Base-by-base conservation (phyloP, 148 eudicot species). In the Nepenthes mirabilis region DNA sequence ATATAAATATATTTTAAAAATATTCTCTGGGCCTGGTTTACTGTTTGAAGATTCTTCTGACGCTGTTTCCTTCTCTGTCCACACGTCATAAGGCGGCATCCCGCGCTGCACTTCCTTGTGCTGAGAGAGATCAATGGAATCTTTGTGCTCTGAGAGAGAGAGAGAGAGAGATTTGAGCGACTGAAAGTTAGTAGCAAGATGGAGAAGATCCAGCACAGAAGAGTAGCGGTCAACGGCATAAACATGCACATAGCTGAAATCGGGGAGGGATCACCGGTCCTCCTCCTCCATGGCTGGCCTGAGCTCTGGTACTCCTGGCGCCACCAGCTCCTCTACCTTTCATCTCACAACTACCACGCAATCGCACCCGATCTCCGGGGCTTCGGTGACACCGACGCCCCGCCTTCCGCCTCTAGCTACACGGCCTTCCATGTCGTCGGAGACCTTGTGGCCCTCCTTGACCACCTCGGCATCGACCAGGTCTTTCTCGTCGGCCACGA, bases 331-430 rank as follows among this genome's bases (percentile, higher is more conserved):
- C 57, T 77, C 9, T 13, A 70, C 23, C 63, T 72, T 9, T 59
- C 83, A 43, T 14, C 75, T 9, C 58, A 66, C 8, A 83, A 80
- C 3, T 82, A 74, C 68, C 73, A 73, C 2, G 75, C 83, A 34
- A 63, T 82, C 12, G 83, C 83, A 0, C 87, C 87, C 9, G 87
- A 82, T 72, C 75, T 82, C 14, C 83, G 87, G 2, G 87, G 87
- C 37, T 82, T 48, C 61, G 87, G 87, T 4, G 87, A 77, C 64
- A 57, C 83, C 14, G 83, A 79, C 43, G 67, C 75, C 0, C 83
- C 83, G 11, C 72, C 69, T 1, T 62, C 63, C 34, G 36, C 65
- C 33, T 1, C 65, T 33, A 32, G 52, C 60, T 82, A 82, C 74
- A 73, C 87, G 36, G 63, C 57, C 1, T 64, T 75, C 52, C 83